Evolutionary conservation across 495 filamentous ascomycete species (phyloP), one percentile per base, ranked within the genome.

Genomic region (Friedmanniomyces simplex): DNA sequence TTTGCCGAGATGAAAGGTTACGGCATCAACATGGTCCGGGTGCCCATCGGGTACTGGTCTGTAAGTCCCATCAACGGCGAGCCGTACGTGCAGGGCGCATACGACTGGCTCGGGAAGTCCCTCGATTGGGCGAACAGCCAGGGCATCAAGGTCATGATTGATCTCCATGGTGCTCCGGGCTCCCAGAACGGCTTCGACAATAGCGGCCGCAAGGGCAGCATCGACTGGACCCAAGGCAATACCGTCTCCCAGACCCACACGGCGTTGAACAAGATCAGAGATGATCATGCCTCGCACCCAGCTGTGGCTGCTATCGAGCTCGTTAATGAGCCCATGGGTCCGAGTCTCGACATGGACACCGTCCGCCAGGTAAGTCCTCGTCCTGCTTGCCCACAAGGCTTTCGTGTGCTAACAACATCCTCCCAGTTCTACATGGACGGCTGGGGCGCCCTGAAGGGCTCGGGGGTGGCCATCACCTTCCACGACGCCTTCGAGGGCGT

Each of bases 11-110:
- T 91, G 50, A 79, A 79, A 14, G 66, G 67, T 5, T 72, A 77
- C 2, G 87, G 87, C 14, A 66, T 90, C 60, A 90, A 88, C 68
- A 83, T 87, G 54, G 84, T 90, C 37, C 76, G 87, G 52, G 89
- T 91, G 52, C 87, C 87, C 1, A 77, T 91, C 53, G 87, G 87
- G 16, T 89, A 89, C 67, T 91, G 87, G 87, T 82, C 84, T 34
- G 68, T 86, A 18, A 32, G 36, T 6, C 79, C 79, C 2, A 55
- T 79, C 6, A 61, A 73, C 18, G 82, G 76, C 30, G 84, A 88
- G 46, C 84, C 85, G 11, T 90, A 86, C 63, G 83, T 89, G 42
- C 74, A 86, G 63, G 87, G 87, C 36, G 84, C 87, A 62, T 77
- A 88, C 46, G 66, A 76, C n/a, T 75, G 76, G 53, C 77, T 90